Conservation (phyloP, 352 stramenopile genomes). For the Phytophthora agathidicida region DNA sequence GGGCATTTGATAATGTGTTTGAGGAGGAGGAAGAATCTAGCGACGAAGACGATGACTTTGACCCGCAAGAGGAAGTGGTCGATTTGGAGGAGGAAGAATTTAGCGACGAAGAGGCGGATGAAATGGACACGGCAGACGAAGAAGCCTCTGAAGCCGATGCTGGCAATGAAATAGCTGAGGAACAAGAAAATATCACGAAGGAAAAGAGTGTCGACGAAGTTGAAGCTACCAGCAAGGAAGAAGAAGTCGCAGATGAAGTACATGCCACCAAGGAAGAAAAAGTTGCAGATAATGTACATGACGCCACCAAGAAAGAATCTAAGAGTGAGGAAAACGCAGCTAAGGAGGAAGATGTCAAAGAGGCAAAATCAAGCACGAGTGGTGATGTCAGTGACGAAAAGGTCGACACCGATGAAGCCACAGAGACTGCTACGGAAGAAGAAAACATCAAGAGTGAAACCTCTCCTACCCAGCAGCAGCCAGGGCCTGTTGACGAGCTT, state of each 20-base stretch:
- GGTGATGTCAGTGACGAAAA: neutral
- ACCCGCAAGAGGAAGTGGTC: slow-evolving; percentile 28
- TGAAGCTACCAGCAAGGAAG: slow-evolving; percentile 23
- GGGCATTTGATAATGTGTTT: slow-evolving; percentile 53
- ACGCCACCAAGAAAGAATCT: neutral
- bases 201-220: slow-evolving; percentile 2
- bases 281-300: neutral
- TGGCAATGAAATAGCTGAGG: slow-evolving; percentile 8
- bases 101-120: slow-evolving; percentile 21
- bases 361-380: slow-evolving; percentile 1
- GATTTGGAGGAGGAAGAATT: slow-evolving; percentile 19
- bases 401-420: neutral
- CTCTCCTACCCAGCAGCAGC: slow-evolving; percentile 6
- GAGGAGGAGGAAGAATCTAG: slow-evolving; percentile 25
- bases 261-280: slow-evolving; percentile 1
- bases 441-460: slow-evolving; percentile 7
- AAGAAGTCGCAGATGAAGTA: neutral
- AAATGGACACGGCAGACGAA: slow-evolving; percentile 16
- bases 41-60: slow-evolving; percentile 24
- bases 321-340: neutral
- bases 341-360: slow-evolving; percentile 2
- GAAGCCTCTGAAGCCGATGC: slow-evolving; percentile 6
- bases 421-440: slow-evolving; percentile 3
- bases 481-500: slow-evolving; percentile 15
- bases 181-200: slow-evolving; percentile 4